A percentile compares a stretch with the other conserved stretches of the same genome.
phyloP scores from a whole-genome alignment of 257 asterid genomes.

The Jacaranda copaia region DNA sequence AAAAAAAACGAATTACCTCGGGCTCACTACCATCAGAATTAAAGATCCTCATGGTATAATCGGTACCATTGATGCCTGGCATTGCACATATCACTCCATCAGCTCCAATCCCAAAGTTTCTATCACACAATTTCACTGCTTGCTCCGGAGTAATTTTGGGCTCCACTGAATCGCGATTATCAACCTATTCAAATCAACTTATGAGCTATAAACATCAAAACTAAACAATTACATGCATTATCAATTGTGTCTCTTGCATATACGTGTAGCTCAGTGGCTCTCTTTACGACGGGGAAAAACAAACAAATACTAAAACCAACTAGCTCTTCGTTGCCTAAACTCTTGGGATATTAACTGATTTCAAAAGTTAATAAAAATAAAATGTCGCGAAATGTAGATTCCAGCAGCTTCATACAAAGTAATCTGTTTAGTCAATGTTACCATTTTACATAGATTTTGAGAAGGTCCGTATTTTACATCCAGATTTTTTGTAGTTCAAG shows the following conservation, averaged over 20 bases:
- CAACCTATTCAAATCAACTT: conserved; percentile 59
- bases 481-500: background rate
- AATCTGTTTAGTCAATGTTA: background rate
- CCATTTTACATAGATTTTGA: background rate
- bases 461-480: background rate
- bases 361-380: background rate
- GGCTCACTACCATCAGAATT: conserved; percentile 98
- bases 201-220: conserved; percentile 27
- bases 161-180: conserved; percentile 76
- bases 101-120: conserved; percentile 96
- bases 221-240: background rate
- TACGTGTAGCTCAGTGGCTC: background rate
- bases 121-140: conserved; percentile 80
- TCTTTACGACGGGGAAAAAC: background rate
- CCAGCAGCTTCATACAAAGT: conserved; percentile 8
- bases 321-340: background rate
- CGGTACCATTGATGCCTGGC: conserved; percentile 82
- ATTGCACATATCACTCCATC: conserved; percentile 93
- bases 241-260: conserved; percentile 5
- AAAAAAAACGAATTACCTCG: conserved; percentile 59
- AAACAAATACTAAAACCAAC: background rate
- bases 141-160: conserved; percentile 88
- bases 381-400: background rate
- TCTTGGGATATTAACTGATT: conserved; percentile 4
- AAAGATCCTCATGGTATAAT: conserved; percentile 93